These are phyloP conservation scores for Mycena polygramma DNA, from an alignment of 768 basidiomycete genomes.

Conservation along the genomic window DNA sequence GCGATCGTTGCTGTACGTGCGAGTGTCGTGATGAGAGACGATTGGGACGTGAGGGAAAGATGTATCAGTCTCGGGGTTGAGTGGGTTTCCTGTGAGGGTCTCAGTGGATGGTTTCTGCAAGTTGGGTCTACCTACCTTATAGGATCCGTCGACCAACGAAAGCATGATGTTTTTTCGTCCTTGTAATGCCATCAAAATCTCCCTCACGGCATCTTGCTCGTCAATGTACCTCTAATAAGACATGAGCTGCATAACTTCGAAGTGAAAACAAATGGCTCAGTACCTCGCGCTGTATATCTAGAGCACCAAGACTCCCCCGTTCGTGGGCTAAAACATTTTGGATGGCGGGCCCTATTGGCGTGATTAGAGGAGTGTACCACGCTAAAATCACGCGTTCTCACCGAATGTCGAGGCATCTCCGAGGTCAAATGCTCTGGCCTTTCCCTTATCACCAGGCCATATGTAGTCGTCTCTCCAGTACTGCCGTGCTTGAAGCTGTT, in stretches of 20 bases:
- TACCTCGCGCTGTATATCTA: constrained; percentile 62
- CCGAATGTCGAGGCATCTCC: constrained; percentile 83
- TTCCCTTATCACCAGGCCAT: constrained; percentile 65
- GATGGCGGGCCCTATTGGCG: constrained; percentile 58
- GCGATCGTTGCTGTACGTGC: constrained; percentile 71
- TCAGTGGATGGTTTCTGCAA: constrained; percentile 1
- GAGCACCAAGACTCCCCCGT: constrained; percentile 49
- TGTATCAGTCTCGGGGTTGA: constrained; percentile 74
- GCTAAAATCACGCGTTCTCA: constrained; percentile 39
- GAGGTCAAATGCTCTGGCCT: constrained; percentile 65
- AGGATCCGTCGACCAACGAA: constrained; percentile 49
- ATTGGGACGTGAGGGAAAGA: constrained; percentile 73
- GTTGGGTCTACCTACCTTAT: constrained; percentile 43
- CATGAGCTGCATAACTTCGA: too few relatives aligned
- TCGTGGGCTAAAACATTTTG: constrained; percentile 54
- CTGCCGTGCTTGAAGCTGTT: constrained; percentile 71
- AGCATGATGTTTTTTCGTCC: constrained; percentile 76
- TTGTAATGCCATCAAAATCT: constrained; percentile 82
- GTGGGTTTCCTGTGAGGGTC: constrained; percentile 56
- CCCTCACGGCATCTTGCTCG: constrained; percentile 83
- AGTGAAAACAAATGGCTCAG: not conserved
- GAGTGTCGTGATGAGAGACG: constrained; percentile 73
- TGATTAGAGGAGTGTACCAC: too few relatives aligned
- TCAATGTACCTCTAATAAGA: constrained; percentile 71
- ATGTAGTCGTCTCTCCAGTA: constrained; percentile 74